phyloP scores from a whole-genome alignment of 2,329 filamentous ascomycete genomes.

The Fusarium sp. region DNA sequence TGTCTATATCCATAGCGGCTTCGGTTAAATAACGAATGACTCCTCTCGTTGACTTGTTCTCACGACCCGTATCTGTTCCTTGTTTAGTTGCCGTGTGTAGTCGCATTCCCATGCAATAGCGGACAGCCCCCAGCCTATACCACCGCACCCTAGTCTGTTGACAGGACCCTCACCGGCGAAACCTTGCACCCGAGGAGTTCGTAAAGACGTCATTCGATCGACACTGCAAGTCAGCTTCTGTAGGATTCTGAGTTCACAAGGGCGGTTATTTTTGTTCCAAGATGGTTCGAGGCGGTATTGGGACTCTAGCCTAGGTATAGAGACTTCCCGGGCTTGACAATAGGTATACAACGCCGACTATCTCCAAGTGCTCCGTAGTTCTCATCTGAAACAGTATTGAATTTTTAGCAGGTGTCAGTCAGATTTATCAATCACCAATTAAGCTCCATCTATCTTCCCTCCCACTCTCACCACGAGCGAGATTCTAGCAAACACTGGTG shows the following conservation, averaged over 20 bases:
- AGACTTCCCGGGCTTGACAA: no score
- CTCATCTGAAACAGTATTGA: no score
- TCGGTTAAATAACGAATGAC: not conserved
- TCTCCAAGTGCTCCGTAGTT: no score
- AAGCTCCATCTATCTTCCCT: no score
- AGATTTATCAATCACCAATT: no score
- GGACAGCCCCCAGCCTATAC: slow-evolving; percentile 1
- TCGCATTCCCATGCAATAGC: slow-evolving; percentile 10
- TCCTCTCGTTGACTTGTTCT: slow-evolving; percentile 1
- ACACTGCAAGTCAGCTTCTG: slow-evolving; percentile 10
- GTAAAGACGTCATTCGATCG: slow-evolving; percentile 12
- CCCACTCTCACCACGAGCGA: no score
- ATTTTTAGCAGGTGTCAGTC: no score
- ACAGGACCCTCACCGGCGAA: not conserved
- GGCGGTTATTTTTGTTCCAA: not conserved
- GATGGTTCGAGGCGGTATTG: no score
- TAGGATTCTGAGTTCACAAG: not conserved
- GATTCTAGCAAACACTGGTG: no score
- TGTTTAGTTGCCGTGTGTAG: not conserved
- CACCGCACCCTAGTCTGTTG: not conserved
- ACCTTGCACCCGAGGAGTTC: slow-evolving; percentile 1
- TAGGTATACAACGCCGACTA: no score
- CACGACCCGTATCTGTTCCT: not conserved
- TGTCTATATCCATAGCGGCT: not conserved
- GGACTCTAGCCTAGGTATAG: no score